Conservation (phyloP, 352 stramenopile genomes). For the Globisporangium barbulae region DNA sequence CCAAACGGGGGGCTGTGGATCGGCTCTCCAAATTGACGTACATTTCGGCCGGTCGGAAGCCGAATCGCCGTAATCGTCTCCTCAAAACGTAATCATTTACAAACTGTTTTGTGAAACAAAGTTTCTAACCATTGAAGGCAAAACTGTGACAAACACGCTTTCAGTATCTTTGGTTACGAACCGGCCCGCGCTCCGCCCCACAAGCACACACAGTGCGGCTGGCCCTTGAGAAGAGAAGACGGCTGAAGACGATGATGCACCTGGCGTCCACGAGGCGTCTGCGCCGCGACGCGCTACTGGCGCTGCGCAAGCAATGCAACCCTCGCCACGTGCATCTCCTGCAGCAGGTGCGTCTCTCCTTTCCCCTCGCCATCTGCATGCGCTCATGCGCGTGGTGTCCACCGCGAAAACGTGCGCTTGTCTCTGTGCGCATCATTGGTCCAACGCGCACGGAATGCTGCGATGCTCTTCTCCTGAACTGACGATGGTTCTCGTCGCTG, state of each 20-base stretch:
- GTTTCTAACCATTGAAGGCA: not conserved
- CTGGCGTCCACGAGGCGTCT: slow-evolving; percentile 59
- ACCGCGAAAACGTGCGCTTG: not conserved
- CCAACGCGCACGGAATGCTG: not conserved
- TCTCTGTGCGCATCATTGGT: slow-evolving; percentile 5
- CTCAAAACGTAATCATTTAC: not conserved
- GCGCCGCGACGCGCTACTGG: slow-evolving; percentile 46
- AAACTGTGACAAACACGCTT: not conserved
- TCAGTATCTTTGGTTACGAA: slow-evolving; percentile 5
- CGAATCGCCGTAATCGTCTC: too few relatives aligned
- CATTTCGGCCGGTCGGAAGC: too few relatives aligned
- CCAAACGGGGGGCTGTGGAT: too few relatives aligned
- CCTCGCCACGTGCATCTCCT: slow-evolving; percentile 66
- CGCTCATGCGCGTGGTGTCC: not conserved
- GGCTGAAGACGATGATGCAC: slow-evolving; percentile 24
- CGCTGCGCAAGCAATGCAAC: slow-evolving; percentile 51
- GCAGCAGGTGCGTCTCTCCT: slow-evolving; percentile 47
- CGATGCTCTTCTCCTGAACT: not conserved
- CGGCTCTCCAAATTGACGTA: too few relatives aligned
- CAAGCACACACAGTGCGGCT: slow-evolving; percentile 1
- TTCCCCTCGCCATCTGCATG: not conserved
- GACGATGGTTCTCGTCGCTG: not conserved
- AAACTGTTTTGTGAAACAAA: not conserved
- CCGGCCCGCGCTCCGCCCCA: not conserved
- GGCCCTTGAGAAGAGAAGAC: slow-evolving; percentile 8